Evolutionary conservation across 495 filamentous ascomycete genomes (phyloP), one percentile per base, ranked within the genome.

Genomic region (Hypoxylon fuscum): DNA sequence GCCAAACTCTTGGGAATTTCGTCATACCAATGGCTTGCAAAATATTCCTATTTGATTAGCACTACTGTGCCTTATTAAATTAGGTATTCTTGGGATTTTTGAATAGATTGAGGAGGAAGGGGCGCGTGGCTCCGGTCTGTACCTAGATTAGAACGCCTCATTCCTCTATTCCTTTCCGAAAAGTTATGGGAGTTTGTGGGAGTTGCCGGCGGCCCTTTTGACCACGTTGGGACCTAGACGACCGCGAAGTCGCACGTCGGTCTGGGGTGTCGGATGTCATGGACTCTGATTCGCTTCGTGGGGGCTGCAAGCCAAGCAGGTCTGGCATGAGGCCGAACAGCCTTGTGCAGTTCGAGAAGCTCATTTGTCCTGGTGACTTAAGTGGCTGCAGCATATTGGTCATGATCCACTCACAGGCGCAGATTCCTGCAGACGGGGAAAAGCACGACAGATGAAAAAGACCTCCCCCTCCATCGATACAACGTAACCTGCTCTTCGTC

Each of bases 291-390:
- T 74, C 58, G 72, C 59, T 45, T 27, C 25, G 12, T 4, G 38
- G 2, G 10, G 38, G 22, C 65, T 60, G 64, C 65, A 68, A 46
- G 68, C 53, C 46, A 68, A 65, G 55, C 59, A 68, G 46, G 53
- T 65, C 54, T 68, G 55, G 64, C 62, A 61, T 60, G 58, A 60
- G 66, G 65, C 62, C 58, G 68, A 62, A 63, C 68, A 72, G 72
- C 66, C 68, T 69, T 69, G 70, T 69, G 66, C 61, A 51, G 63
- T 48, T 68, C 54, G 56, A 65, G 59, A 55, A 64, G 53, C 63
- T 72, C 60, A 74, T 74, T 74, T 71, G 72, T 66, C 62, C 69
- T 69, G 59, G 55, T 69, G 69, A 69, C 69, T 63, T 68, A 55
- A 64, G 44, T 63, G 69, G 56, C 48, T 69, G 62, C 66, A 68